A percentile compares a stretch with the other conserved stretches of the same genome.
These are phyloP conservation scores for Peronosclerospora sorghi DNA, from an alignment of 352 stramenopile genomes.

Conservation along the genomic window DNA sequence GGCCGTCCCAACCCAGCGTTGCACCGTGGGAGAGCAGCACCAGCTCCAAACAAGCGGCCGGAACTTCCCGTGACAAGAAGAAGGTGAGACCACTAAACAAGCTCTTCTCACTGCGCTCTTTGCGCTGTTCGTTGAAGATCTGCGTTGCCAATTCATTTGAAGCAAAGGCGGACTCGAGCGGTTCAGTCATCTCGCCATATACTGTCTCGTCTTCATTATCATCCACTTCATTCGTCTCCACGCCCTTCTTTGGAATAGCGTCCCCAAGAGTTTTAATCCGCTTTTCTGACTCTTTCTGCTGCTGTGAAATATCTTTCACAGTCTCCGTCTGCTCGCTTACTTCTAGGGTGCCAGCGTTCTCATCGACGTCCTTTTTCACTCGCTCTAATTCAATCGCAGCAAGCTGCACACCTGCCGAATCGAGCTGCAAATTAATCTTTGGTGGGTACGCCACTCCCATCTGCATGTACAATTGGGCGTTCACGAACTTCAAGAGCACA, in stretches of 20 bases:
- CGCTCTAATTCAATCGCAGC: constrained; percentile 56
- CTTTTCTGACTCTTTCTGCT: constrained; percentile 85
- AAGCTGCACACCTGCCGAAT: constrained; percentile 63
- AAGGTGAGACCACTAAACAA: constrained; percentile 83
- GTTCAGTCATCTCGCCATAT: constrained; percentile 84
- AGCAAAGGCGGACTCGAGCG: constrained; percentile 83
- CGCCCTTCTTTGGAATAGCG: constrained; percentile 27
- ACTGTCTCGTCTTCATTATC: constrained; percentile 41
- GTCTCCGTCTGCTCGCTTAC: constrained; percentile 24
- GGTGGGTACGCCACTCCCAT: constrained; percentile 92
- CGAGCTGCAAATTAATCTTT: constrained; percentile 78
- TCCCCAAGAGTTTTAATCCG: constrained; percentile 62
- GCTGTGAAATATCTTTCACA: constrained; percentile 34
- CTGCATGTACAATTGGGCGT: constrained; percentile 97
- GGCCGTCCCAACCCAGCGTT: constrained; percentile 92
- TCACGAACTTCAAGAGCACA: constrained; percentile 95
- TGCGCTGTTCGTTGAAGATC: constrained; percentile 72
- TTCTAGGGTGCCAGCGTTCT: constrained; percentile 10
- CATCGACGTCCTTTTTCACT: constrained; percentile 25
- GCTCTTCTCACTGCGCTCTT: constrained; percentile 59
- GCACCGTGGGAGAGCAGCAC: constrained; percentile 91
- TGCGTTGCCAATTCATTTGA: constrained; percentile 71
- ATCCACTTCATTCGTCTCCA: constrained; percentile 67
- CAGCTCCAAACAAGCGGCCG: constrained; percentile 90
- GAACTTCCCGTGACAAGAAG: constrained; percentile 93